phyloP scores from a whole-genome alignment of 768 basidiomycete genomes.

The Vararia minispora region DNA sequence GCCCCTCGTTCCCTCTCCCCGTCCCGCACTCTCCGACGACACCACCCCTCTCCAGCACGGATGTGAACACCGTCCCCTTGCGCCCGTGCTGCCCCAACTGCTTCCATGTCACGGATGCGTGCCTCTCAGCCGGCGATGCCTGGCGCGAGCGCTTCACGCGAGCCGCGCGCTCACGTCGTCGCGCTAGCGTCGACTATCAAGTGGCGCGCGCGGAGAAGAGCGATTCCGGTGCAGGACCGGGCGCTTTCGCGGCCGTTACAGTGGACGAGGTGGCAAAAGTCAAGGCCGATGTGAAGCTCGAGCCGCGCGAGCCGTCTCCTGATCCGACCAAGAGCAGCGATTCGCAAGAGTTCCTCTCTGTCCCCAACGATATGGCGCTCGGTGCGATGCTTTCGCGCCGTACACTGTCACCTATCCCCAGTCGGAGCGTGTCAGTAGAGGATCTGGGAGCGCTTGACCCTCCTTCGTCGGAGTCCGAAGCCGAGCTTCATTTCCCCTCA shows the following conservation, averaged over 20 bases:
- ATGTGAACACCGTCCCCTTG: constrained; percentile 47
- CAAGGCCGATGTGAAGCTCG: neutral
- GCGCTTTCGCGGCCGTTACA: constrained; percentile 5
- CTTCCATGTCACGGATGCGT: constrained; percentile 45
- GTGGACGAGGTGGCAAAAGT: constrained; percentile 5
- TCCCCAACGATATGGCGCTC: constrained; percentile 1
- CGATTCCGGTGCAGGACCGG: too few relatives aligned
- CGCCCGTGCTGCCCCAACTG: constrained; percentile 65
- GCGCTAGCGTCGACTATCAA: constrained; percentile 17
- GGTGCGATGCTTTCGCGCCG: constrained; percentile 6
- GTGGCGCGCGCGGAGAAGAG: too few relatives aligned
- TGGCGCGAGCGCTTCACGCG: constrained; percentile 58
- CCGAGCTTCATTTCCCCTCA: neutral
- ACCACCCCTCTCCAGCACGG: constrained; percentile 24
- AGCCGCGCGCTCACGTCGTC: constrained; percentile 50
- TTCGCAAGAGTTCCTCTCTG: constrained; percentile 2
- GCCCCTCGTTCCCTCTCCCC: constrained; percentile 11
- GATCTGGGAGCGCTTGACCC: neutral
- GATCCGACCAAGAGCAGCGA: neutral
- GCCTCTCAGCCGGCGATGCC: constrained; percentile 37
- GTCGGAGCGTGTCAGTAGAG: constrained; percentile 8
- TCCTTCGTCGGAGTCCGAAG: neutral
- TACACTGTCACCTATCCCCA: constrained; percentile 11
- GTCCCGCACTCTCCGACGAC: constrained; percentile 11
- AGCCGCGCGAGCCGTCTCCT: neutral